Evolutionary conservation across 2,329 filamentous ascomycete genomes (phyloP), one percentile per base, ranked within the genome.

Genomic region (Venturia carpophila): DNA sequence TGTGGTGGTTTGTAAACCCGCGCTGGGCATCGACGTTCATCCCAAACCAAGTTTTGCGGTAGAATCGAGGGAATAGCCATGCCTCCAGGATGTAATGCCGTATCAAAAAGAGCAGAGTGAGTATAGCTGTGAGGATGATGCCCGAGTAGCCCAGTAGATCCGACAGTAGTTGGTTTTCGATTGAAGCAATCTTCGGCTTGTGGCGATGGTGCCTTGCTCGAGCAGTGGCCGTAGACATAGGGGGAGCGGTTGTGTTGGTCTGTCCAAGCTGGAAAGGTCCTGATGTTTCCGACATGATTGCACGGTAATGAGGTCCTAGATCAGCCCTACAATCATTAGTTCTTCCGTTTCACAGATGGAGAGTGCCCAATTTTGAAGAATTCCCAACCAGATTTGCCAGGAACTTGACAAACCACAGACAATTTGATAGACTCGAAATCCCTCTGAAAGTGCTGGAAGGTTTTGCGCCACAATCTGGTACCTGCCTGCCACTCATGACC

Each of bases 1-100:
- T 75, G 60, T 80, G 78, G 65, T 81, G 79, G 61, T 80, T 80
- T 43, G 80, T 71, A 66, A 80, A 79, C 0, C 77, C 77, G 10
- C 77, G 72, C 5, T 74, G 71, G 24, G 75, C 73, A 0, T 69
- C 65, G 17, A 77, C 75, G 62, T 71, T 71, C 65, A 80, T 72
- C 5, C 69, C 60, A 0, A 71, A 73, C 66, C 77, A 79, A 10
- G 66, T 74, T 7, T 67, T 24, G 9, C 74, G 72, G 64, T 79
- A 79, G 10, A 74, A 39, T 7, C 68, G 69, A 24, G 68, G 67
- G 3, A 79, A 70, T 1, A 79, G 70, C 66, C 76, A 76, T 0
- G 61, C 69, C 66, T 80, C 77, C 15, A 80, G 70, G n/a, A 79
- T 11, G 63, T 79, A 71, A 43, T 68, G 68, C 11, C 70, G 70